Percentiles rank a stretch among this genome's conserved stretches.
Evolutionary conservation across 2,329 filamentous ascomycete genomes (phyloP).

Genomic region (Didymella lethalis): DNA sequence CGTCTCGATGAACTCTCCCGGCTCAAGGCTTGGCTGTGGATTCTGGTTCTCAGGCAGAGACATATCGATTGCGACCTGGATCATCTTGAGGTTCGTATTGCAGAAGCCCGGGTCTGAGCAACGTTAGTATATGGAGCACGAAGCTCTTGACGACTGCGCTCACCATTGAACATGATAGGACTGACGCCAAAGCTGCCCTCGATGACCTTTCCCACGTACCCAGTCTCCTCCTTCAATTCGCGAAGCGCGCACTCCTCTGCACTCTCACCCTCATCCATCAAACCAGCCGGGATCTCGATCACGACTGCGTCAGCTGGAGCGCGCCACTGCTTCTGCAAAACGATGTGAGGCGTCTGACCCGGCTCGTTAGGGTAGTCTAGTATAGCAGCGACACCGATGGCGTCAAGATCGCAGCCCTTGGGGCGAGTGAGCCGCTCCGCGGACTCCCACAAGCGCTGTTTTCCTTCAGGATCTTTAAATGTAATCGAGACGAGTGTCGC

Average conservation of each 20-base stretch:
- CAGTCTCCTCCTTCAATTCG: constrained; percentile 70
- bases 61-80: constrained; percentile 78
- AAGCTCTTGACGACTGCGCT: constrained; percentile 10
- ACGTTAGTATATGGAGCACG: not conserved
- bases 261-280: constrained; percentile 67
- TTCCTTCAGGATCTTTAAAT: constrained; percentile 70
- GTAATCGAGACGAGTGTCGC: constrained; percentile 48
- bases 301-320: constrained; percentile 67
- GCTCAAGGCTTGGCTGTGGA: constrained; percentile 73
- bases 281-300: constrained; percentile 69
- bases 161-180: constrained; percentile 56
- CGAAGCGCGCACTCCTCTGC: constrained; percentile 66
- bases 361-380: constrained; percentile 54
- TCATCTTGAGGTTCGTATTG: constrained; percentile 63
- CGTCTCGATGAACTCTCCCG: constrained; percentile 83
- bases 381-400: constrained; percentile 76
- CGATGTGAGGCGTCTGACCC: constrained; percentile 42
- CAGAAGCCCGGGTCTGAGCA: constrained; percentile 52
- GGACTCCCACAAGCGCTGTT: constrained; percentile 72
- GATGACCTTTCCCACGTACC: constrained; percentile 62
- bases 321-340: constrained; percentile 63
- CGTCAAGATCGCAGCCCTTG: constrained; percentile 68
- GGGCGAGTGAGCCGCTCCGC: constrained; percentile 75
- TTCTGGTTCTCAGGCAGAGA: constrained; percentile 72
- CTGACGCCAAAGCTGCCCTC: constrained; percentile 48